Base-by-base conservation (phyloP, 129 eudicot species). In the Helianthus annuus region DNA sequence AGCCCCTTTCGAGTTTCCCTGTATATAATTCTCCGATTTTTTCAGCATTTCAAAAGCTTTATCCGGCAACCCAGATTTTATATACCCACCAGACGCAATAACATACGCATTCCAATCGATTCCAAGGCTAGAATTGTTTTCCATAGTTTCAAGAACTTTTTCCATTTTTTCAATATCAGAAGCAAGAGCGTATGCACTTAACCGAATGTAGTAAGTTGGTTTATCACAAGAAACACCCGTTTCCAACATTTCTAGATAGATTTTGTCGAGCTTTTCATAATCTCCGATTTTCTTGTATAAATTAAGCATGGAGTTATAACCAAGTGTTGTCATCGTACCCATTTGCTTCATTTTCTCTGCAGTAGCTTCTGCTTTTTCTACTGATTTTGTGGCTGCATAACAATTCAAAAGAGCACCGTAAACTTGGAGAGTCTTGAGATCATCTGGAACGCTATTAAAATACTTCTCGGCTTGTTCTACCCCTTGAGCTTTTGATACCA, bases 381-480 rank as follows among this genome's bases (percentile, higher is more conserved):
- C 80, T 39, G 84, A 78, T 64, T 75, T 83, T 27, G 59, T 52
- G 1, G 34, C 16, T 66, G 62, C 74, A 48, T 83, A 86, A 64
- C 82, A 83, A 65, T 83, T 86, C n/a, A 89, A 73, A 69, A 86
- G 86, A 72, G 90, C 76, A 66, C 75, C 72, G 44, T 86, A 86
- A n/a, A 78, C 83, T 1, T 65, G 58, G 19, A 65, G 65, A 44
- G 15, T 63, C 52, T 69, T 86, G 10, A 76, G 58, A 5, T 75
- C 76, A 32, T 86, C 76, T 55, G 90, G 81, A 60, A 80, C 27
- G 71, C 63, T 75, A 22, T 77, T 49, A 69, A 86, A 82, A 75
- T 86, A 89, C 19, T 75, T 66, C 60, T 86, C 92, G 16, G 81
- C 90, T 80, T 71, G 58, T 73, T 78, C 84, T 10, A 86, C 7